A percentile compares a stretch with the other conserved stretches of the same genome.
Conservation (phyloP, 768 basidiomycete genomes). For the Tricholoma saponaceum region DNA sequence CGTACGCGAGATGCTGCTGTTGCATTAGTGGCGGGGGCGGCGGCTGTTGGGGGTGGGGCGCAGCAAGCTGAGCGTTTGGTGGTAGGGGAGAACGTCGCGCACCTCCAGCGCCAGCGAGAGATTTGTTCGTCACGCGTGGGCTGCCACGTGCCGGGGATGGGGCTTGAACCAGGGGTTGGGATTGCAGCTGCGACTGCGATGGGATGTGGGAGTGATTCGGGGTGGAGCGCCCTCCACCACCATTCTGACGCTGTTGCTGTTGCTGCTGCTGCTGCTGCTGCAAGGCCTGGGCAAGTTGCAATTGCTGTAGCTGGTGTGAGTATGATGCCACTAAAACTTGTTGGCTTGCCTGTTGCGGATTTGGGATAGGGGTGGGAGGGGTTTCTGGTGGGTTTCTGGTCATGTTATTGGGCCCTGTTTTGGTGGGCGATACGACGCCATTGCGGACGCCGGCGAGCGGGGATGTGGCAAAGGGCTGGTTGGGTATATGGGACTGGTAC, state of each 20-base stretch:
- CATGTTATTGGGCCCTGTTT: background rate
- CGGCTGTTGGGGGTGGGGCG: slow-evolving; percentile 15
- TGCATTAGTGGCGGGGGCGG: slow-evolving; percentile 18
- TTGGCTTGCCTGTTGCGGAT: background rate
- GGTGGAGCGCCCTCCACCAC: background rate
- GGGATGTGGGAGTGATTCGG: background rate
- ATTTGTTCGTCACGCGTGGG: slow-evolving; percentile 31
- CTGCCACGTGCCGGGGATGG: slow-evolving; percentile 25
- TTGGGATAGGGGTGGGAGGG: background rate
- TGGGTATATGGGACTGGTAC: slow-evolving; percentile 11
- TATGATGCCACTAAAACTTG: slow-evolving; percentile 3
- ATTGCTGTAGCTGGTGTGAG: slow-evolving; percentile 16
- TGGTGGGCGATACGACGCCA: background rate
- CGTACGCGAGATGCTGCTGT: slow-evolving; percentile 22
- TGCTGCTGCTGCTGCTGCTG: slow-evolving; percentile 22
- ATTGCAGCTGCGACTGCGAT: slow-evolving; percentile 7
- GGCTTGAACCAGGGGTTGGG: background rate
- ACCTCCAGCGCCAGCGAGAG: slow-evolving; percentile 6
- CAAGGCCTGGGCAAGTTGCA: slow-evolving; percentile 18
- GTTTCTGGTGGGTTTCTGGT: slow-evolving; percentile 2
- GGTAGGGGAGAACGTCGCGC: slow-evolving; percentile 28
- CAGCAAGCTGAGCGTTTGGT: slow-evolving; percentile 22
- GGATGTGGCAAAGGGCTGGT: slow-evolving; percentile 6
- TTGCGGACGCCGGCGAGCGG: slow-evolving; percentile 2
- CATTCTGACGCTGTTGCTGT: slow-evolving; percentile 24